A percentile compares a stretch with the other conserved stretches of the same genome.
These are phyloP conservation scores for Cucumis melo DNA, from an alignment of 306 rosid genomes.

Conservation along the genomic window DNA sequence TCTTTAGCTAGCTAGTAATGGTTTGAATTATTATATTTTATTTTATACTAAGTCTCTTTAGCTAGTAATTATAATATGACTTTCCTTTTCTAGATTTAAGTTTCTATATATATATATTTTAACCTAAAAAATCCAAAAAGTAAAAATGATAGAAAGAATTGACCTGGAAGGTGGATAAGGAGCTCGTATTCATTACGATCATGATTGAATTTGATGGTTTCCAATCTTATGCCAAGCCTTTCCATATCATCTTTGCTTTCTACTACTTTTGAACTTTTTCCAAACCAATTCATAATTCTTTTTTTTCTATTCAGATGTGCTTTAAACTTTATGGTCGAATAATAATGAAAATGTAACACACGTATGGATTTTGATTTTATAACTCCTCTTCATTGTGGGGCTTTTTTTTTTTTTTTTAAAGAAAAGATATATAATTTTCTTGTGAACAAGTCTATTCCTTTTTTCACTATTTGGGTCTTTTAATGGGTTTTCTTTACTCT, in stretches of 20 bases:
- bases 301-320: not conserved
- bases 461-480: not conserved
- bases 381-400: not conserved
- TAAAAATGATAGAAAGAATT: too few species aligned
- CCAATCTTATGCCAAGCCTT: not conserved
- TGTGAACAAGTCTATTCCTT: constrained; percentile 1
- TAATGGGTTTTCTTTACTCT: not conserved
- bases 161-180: not conserved
- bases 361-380: not conserved
- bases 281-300: not conserved
- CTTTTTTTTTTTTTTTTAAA: not conserved
- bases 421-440: not conserved
- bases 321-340: not conserved
- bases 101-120: too few species aligned
- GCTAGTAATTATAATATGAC: too few species aligned
- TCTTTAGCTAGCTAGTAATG: too few species aligned
- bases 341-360: not conserved
- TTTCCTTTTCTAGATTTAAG: too few species aligned
- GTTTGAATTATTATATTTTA: too few species aligned
- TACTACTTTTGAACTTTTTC: not conserved
- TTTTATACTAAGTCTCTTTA: too few species aligned
- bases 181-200: not conserved
- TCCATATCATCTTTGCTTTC: not conserved
- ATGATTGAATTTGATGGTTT: not conserved
- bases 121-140: too few species aligned